These are phyloP conservation scores for Aristolochia californica DNA, from an alignment of 164 flowering plant genomes.

Conservation along the genomic window DNA sequence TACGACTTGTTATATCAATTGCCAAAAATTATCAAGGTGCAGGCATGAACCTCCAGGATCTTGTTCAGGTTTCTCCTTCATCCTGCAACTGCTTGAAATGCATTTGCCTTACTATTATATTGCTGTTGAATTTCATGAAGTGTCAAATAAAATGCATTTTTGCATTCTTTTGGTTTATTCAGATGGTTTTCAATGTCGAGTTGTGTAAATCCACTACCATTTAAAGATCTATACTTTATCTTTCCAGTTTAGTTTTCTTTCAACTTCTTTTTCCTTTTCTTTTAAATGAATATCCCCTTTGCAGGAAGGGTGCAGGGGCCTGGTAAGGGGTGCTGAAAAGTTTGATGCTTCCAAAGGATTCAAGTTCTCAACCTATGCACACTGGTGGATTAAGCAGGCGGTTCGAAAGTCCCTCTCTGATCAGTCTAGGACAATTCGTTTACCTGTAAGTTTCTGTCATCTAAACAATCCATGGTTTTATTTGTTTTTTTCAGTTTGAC, in stretches of 20 bases:
- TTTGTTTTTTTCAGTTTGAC: too few relatives aligned
- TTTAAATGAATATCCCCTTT: neutral
- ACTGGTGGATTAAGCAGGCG: conserved; percentile 98
- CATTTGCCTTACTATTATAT: neutral
- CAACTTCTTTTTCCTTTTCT: neutral
- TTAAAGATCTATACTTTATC: neutral
- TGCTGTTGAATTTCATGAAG: too few relatives aligned
- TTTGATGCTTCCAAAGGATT: conserved; percentile 94
- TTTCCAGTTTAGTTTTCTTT: neutral
- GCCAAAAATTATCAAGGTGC: conserved; percentile 87
- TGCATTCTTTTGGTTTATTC: neutral
- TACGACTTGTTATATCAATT: conserved; percentile 87
- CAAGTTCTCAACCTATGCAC: conserved; percentile 96
- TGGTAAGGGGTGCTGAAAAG: conserved; percentile 78
- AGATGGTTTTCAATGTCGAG: neutral
- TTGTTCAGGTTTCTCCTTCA: conserved; percentile 60
- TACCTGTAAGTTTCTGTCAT: conserved; percentile 47
- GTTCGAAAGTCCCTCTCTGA: conserved; percentile 77
- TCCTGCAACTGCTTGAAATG: neutral
- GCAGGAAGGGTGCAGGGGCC: conserved; percentile 95
- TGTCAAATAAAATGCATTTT: too few relatives aligned
- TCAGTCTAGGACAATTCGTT: conserved; percentile 73
- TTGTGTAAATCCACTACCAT: neutral
- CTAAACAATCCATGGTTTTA: too few relatives aligned
- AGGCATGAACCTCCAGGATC: conserved; percentile 89